Base-by-base conservation (phyloP, 2,329 filamentous ascomycete species). In the Cercospora sp. region DNA sequence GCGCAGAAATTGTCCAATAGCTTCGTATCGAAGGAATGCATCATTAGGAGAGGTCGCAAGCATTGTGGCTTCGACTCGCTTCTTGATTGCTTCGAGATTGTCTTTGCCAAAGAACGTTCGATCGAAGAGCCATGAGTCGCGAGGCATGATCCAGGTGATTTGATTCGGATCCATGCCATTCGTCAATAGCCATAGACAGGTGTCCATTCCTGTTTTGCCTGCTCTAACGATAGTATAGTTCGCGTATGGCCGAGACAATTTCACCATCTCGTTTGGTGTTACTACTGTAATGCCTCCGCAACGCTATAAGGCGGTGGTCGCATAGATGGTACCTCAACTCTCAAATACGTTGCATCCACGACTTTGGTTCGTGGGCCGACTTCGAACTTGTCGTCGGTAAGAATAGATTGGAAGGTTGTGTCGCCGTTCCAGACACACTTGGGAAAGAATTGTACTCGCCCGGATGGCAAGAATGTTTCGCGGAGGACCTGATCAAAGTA, bases 71-170 rank as follows among this genome's bases (percentile, higher is more conserved):
- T 61, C 3, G 16, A 61, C n/a, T 6, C 42, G 18, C 6, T 18
- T 23, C 33, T 45, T 61, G 4, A 30, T 13, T 13, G 57, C 57
- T 36, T 60, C 57, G 6, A 8, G 6, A 20, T 45, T 20, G 30
- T 39, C 13, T 10, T 42, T 23, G 57, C 69, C 67, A 16, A 71
- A 31, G 36, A 20, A 57, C 3, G 59, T 61, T n/a, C 72, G 67
- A 8, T 72, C 65, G 16, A 72, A 33, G 31, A 68, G 64, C 66
- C 65, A 72, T 0, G 67, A 60, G 16, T 73, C 70, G 10, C 72
- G 67, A 26, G 72, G 72, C 69, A 73, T 70, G 33, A 73, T 71
- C 72, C 70, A 73, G n/a, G 62, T 68, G 18, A 72, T 70, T n/a
- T 53, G 30, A 20, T 31, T 26, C 1, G 67, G 63, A 10, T 60